Base-by-base conservation (phyloP, 2,329 filamentous ascomycete genomes). In the Elsinoe australis region DNA sequence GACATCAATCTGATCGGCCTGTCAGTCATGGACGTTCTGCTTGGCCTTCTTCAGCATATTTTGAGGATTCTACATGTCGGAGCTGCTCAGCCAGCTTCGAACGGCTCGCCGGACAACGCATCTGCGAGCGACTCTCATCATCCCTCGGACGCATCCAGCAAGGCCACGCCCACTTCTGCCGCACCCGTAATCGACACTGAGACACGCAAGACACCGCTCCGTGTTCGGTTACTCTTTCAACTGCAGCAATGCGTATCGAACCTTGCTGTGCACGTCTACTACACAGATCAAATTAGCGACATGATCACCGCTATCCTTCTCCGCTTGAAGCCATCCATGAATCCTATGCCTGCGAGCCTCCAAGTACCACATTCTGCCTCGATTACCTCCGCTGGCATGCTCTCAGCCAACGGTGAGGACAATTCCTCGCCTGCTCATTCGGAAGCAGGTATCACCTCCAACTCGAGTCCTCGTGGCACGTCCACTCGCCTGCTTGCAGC, bases 181-280 rank as follows among this genome's bases (percentile, higher is more conserved):
- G 33, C 18, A n/a, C 45, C 32, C 12, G 24, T 48, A 7, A 41
- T 44, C 29, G 36, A 51, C 1, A 29, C 41, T 28, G 50, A 50
- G 39, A 35, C 14, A 21, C 50, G 36, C n/a, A 50, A 46, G 38
- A 17, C 22, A 2, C 60, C 64, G 2, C 62, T 67, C 12, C 75
- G 82, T 42, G 73, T 74, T 53, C 75, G 82, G 55, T 72, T 95
- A 12, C 69, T 95, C 21, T 65, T 71, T 26, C 78, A 82, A 24
- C 74, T 96, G 12, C 83, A 92, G 62, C 75, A 78, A 56, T 94
- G 87, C 66, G 88, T 95, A 52, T 87, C 87, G n/a, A 80, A 89
- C 61, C 71, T 98, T 21, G 88, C 89, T 2, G 95, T 87, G 0
- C 92, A 98, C 61, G 82, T 95, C 24, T 98, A 98, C 70, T 98